Evolutionary conservation across 2,329 filamentous ascomycete species (phyloP).

Genomic region (Sarocladium kiliense): DNA sequence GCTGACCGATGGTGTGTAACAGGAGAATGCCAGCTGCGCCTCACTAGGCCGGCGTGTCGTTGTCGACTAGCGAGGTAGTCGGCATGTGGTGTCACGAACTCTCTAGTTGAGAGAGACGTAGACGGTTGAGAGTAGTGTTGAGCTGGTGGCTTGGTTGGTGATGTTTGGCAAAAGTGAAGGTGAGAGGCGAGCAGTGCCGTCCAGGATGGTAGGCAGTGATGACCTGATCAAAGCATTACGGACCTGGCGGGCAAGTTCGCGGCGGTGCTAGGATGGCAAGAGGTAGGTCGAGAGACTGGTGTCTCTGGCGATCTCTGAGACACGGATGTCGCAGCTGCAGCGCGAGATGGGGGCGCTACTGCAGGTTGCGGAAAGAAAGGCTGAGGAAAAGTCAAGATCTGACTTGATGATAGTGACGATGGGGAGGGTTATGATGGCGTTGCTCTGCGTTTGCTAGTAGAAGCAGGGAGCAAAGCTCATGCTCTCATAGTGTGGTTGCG

Average conservation of each 20-base stretch:
- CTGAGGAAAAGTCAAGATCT: not conserved
- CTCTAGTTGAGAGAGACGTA: not conserved
- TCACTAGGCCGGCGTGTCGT: not conserved
- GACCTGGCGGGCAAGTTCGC: not conserved
- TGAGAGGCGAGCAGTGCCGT: slow-evolving; percentile 1
- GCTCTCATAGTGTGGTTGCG: not conserved
- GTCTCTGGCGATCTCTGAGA: slow-evolving; percentile 6
- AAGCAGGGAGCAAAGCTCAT: slow-evolving; percentile 1
- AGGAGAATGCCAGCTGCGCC: slow-evolving; percentile 7
- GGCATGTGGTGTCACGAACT: slow-evolving; percentile 7
- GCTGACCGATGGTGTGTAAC: not conserved
- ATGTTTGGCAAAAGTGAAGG: slow-evolving; percentile 4
- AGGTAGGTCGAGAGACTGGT: not conserved
- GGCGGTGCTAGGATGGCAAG: slow-evolving; percentile 4
- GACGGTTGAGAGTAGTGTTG: not conserved
- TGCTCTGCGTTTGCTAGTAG: not conserved
- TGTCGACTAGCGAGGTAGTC: not conserved
- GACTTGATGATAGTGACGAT: not conserved
- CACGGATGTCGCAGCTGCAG: slow-evolving; percentile 8
- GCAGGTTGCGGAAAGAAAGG: not conserved
- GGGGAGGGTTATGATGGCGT: not conserved
- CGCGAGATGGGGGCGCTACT: not conserved
- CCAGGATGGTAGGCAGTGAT: slow-evolving; percentile 1
- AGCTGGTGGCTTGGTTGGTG: not conserved
- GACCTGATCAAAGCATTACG: slow-evolving; percentile 6